Conservation (phyloP, 1,139 yeast genomes). For the Geotrichum macrosporum region DNA sequence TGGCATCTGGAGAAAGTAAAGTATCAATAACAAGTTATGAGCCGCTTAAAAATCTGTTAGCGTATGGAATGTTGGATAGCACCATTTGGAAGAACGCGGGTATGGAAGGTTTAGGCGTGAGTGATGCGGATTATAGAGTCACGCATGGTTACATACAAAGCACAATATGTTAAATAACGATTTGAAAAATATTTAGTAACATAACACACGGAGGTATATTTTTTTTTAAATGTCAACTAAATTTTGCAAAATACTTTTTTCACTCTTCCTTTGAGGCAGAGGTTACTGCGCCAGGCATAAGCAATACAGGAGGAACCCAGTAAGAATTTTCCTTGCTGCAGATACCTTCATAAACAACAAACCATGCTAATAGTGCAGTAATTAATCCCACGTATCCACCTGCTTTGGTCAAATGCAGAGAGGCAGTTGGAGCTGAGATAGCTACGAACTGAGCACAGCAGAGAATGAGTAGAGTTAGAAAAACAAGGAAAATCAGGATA, state of each 20-base stretch:
- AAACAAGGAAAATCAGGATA: constrained; percentile 57
- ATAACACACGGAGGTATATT: no score
- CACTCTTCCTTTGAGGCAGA: not conserved
- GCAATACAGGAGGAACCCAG: constrained; percentile 49
- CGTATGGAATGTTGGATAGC: no score
- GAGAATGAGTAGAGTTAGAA: constrained; percentile 64
- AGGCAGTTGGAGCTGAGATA: constrained; percentile 31
- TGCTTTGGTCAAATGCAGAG: constrained; percentile 50
- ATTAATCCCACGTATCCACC: constrained; percentile 78
- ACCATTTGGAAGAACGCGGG: no score
- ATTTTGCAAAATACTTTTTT: not conserved
- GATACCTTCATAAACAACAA: constrained; percentile 87
- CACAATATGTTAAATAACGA: no score
- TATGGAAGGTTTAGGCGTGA: no score
- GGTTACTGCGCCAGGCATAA: constrained; percentile 35
- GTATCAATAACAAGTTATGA: no score
- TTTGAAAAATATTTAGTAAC: no score
- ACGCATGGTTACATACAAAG: no score
- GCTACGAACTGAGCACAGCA: constrained; percentile 52
- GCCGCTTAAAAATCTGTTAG: no score
- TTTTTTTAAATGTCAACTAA: not conserved
- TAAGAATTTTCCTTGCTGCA: constrained; percentile 69
- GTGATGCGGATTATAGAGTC: no score
- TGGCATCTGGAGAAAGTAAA: no score
- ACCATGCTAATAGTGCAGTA: constrained; percentile 79